Evolutionary conservation across 1,284 basidiomycete species (phyloP), one percentile per base, ranked within the genome.

Genomic region (Irpex lacteus): DNA sequence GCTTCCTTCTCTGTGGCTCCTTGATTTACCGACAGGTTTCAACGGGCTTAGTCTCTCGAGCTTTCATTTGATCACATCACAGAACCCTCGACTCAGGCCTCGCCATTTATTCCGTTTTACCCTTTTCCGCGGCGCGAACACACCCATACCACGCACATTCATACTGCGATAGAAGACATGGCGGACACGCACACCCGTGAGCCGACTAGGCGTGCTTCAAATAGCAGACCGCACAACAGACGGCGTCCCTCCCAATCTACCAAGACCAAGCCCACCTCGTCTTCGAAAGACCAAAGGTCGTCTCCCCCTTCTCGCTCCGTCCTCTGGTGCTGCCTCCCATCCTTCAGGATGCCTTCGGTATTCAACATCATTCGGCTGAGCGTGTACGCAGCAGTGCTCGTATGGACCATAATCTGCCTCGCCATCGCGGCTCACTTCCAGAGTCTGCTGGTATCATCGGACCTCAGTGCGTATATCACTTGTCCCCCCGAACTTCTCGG

Each of bases 351-450:
- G 81, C 82, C 82, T 65, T 78, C 81, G 44, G 75, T 78, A 67
- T 91, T 92, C 81, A 89, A 86, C 75, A 84, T 85, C 68, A 77
- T 89, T 69, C 81, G 90, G 69, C 78, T 80, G 61, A 81, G 81
- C 71, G 78, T 90, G 66, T 91, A 89, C 78, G 80, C 79, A 67
- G 77, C 83, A 50, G 84, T 91, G 53, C 74, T 92, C 59, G 73
- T 88, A 64, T 92, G 89, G 82, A 90, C 89, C 32, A 75, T 89
- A 63, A 86, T 92, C 69, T 91, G 88, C 71, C 78, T 92, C 66
- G 88, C 84, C 64, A 89, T 92, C 78, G 89, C 90, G 56, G 88
- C 81, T 37, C 89, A 92, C 71, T 91, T 92, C 71, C 84, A 90
- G 74, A 79, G 78, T 64, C 82, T 91, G 40, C 77, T 92, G 67